Base-by-base conservation (phyloP, 2,329 filamentous ascomycete genomes). In the Aureobasidium vineae region DNA sequence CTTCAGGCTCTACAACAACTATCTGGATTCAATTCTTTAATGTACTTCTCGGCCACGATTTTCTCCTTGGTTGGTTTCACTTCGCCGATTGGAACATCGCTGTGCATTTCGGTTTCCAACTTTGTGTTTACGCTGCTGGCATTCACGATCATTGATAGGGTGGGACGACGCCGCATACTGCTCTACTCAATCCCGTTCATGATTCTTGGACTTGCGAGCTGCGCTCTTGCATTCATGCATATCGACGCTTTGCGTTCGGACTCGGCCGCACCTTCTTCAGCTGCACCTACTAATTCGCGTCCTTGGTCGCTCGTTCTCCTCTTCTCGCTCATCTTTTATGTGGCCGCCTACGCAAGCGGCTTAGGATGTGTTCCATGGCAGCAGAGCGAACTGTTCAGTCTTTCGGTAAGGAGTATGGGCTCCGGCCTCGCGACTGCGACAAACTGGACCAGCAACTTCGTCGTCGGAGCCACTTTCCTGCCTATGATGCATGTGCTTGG, bases 281-380 rank as follows among this genome's bases (percentile, higher is more conserved):
- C 45, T 31, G n/a, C 38, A 38, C 45, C 54, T 31, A 7, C 16
- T 40, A 77, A 79, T 10, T 19, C 63, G 19, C 21, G 40, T 10
- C 31, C 65, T 7, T 75, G 79, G 68, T 75, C 82, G 5, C 57
- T 79, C 33, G 74, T 88, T 21, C 89, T 97, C 50, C 84, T 97
- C 2, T 69, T 85, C 47, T 89, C 89, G 70, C 88, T 97, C 75
- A 89, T 92, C 76, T 71, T 92, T 8, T 97, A 96, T 76, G 92
- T 96, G 1, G 89, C 91, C 10, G 84, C 89, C 0, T 98, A 96
- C 75, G 94, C 94, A 1, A 82, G 93, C 1, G 94, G 94, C 2
- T 83, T 98, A 2, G 94, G 94, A 10, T 96, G 92, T 72, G 92
- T 98, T 2, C 93, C 94, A 0, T 98, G 94, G 94, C 94, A 97